These are phyloP conservation scores for Starmerella bacillaris DNA, from an alignment of 805 yeast species.

Conservation along the genomic window DNA sequence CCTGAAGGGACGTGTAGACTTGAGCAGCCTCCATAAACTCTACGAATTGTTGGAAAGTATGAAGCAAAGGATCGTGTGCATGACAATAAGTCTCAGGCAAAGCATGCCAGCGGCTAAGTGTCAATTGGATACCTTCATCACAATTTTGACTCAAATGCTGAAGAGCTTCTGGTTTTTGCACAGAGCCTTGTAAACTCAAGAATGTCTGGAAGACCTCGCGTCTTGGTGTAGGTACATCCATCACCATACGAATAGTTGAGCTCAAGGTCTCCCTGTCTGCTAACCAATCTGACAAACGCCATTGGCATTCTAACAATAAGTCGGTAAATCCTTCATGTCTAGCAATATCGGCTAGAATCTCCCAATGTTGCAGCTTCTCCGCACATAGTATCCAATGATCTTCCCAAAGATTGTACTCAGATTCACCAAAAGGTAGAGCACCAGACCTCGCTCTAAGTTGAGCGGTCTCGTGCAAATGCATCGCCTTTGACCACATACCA, in stretches of 20 bases:
- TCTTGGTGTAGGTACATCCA: slow-evolving; percentile 98
- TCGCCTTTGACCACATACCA: slow-evolving; percentile 88
- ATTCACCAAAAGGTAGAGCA: slow-evolving; percentile 82
- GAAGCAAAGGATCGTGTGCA: slow-evolving; percentile 79
- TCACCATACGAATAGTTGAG: slow-evolving; percentile 82
- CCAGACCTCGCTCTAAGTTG: slow-evolving; percentile 94
- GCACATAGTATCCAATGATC: slow-evolving; percentile 97
- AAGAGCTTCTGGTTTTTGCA: slow-evolving; percentile 72
- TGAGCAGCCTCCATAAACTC: slow-evolving; percentile 96
- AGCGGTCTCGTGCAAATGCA: slow-evolving; percentile 85
- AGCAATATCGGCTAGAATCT: slow-evolving; percentile 83
- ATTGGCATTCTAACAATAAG: slow-evolving; percentile 88
- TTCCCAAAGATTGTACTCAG: slow-evolving; percentile 93
- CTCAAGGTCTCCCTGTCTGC: slow-evolving; percentile 87
- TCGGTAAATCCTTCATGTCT: slow-evolving; percentile 97
- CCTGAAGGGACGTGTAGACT: slow-evolving; percentile 67
- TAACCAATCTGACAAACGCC: slow-evolving; percentile 98
- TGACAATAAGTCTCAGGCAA: slow-evolving; percentile 47
- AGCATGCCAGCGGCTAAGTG: slow-evolving; percentile 83
- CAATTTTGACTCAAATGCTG: slow-evolving; percentile 72
- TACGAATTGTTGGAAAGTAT: slow-evolving; percentile 91
- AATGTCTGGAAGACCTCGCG: slow-evolving; percentile 92
- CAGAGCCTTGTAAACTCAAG: slow-evolving; percentile 78
- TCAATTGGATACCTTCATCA: slow-evolving; percentile 90
- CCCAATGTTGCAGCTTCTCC: slow-evolving; percentile 96